phyloP scores from a whole-genome alignment of 176 grass and related monocot genomes.

The Pharus latifolius region DNA sequence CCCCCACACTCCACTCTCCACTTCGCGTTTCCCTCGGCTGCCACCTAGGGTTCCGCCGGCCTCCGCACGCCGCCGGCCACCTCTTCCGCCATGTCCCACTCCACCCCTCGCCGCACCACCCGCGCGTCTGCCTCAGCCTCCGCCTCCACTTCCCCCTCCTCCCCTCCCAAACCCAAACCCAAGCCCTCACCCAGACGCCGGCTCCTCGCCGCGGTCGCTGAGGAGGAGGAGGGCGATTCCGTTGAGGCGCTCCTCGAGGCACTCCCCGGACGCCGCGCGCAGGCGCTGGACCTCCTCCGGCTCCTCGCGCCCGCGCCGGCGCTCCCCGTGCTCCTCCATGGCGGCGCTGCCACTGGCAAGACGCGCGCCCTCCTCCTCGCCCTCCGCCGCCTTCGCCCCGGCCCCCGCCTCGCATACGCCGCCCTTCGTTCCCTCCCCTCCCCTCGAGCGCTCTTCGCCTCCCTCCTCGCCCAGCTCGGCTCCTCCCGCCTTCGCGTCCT shows the following conservation, averaged over 20 bases:
- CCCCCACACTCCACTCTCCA: neutral
- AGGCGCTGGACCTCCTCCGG: constrained; percentile 58
- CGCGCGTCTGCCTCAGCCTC: constrained; percentile 17
- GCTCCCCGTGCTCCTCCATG: constrained; percentile 53
- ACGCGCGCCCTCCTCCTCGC: constrained; percentile 61
- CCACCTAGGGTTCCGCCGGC: constrained; percentile 22
- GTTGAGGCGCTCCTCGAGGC: neutral
- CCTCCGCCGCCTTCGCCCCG: constrained; percentile 37
- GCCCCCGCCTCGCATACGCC: constrained; percentile 41
- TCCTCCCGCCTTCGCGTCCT: constrained; percentile 33
- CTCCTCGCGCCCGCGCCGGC: constrained; percentile 55
- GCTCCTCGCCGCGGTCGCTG: neutral
- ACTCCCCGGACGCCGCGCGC: constrained; percentile 37
- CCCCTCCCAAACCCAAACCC: constrained; percentile 25
- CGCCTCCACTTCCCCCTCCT: neutral
- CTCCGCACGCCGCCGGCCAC: neutral
- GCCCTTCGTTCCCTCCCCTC: constrained; percentile 58
- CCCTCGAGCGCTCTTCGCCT: constrained; percentile 36
- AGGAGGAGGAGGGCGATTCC: neutral
- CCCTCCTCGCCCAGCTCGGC: constrained; percentile 50
- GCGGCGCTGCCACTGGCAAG: constrained; percentile 61
- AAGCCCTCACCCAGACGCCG: constrained; percentile 7
- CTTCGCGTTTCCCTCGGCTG: constrained; percentile 13
- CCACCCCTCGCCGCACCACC: constrained; percentile 35
- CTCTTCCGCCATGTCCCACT: constrained; percentile 21